Evolutionary conservation across 441 rosid species (phyloP), one percentile per base, ranked within the genome.

Genomic region (Erysimum pusillum): DNA sequence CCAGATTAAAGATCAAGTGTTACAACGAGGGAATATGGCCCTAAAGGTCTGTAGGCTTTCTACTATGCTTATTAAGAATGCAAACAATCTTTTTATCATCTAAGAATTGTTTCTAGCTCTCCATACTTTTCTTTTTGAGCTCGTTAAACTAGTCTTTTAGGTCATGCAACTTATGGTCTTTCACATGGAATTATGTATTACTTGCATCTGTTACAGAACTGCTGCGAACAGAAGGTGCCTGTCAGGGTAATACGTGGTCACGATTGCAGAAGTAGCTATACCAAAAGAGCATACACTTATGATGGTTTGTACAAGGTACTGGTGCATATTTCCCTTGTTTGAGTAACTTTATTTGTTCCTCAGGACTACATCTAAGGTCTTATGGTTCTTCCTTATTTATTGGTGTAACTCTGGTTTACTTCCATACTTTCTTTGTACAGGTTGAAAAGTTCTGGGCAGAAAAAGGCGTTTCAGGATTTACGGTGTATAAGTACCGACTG

Each of bases 181-280:
- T 52, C 54, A 41, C 44, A 35, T 35, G 59, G 22, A 62, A 69
- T 65, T 49, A 57, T 13, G 45, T 58, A 28, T 63, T 20, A 36
- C 48, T 60, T 73, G 48, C 44, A 51, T 73, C 39, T 46, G 14
- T 69, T 86, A 64, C 86, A 90, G 96, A 88, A 92, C 66, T 85
- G 87, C 69, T 80, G 83, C 49, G 93, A 89, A 13, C 85, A 85
- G 53, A n/a, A 72, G 20, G 83, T 88, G 61, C 87, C 97, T 56
- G 95, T 94, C 53, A 83, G 98, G 82, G 97, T 94, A 46, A 58
- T 85, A 69, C 97, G 98, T 54, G 97, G 98, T 45, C 98, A 89
- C 64, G 74, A 81, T 32, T 89, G 85, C 66, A 34, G 38, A 14
- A 86, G 81, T 73, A 92, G 97, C 85, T 92, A 90, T 75, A 44